Conservation (phyloP, 257 asterid genomes). For the Pogostemon cablin region DNA sequence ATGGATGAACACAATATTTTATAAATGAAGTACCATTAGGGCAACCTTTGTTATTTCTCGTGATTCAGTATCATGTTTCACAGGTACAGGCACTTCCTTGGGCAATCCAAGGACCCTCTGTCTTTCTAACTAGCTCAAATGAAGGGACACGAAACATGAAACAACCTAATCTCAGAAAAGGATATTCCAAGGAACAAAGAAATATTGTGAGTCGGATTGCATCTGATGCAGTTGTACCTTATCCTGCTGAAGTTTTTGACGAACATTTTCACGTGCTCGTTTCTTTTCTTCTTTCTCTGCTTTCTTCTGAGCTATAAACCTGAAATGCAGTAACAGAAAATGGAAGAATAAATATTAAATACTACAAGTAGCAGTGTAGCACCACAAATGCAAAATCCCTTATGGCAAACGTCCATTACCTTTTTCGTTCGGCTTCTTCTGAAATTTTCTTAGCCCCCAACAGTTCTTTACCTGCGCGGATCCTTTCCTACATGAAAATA, state of each 20-base stretch:
- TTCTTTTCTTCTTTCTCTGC: slow-evolving; percentile 69
- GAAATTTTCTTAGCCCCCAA: slow-evolving; percentile 50
- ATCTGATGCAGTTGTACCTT: slow-evolving; percentile 48
- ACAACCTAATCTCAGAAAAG: neutral
- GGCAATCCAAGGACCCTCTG: slow-evolving; percentile 43
- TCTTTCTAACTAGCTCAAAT: slow-evolving; percentile 54
- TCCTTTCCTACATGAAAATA: slow-evolving; percentile 57
- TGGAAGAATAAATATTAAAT: slow-evolving; percentile 9
- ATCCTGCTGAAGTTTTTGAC: slow-evolving; percentile 72
- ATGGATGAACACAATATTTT: neutral
- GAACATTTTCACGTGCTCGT: slow-evolving; percentile 65
- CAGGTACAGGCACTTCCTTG: slow-evolving; percentile 33
- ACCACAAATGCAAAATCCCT: slow-evolving; percentile 5
- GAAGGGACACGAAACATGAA: slow-evolving; percentile 21
- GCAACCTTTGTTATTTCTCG: slow-evolving; percentile 40
- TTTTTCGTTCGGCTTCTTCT: slow-evolving; percentile 68
- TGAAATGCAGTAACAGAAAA: slow-evolving; percentile 30
- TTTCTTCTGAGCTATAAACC: slow-evolving; percentile 51
- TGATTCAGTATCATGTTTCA: slow-evolving; percentile 31
- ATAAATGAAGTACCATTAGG: slow-evolving; percentile 10
- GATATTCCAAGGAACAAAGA: neutral
- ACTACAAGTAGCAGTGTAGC: slow-evolving; percentile 19
- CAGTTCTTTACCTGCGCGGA: slow-evolving; percentile 54
- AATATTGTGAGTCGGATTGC: neutral
- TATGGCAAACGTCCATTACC: slow-evolving; percentile 39